Evolutionary conservation across 2,329 filamentous ascomycete genomes (phyloP), one percentile per base, ranked within the genome.

Genomic region (Aspergillus bombycis): DNA sequence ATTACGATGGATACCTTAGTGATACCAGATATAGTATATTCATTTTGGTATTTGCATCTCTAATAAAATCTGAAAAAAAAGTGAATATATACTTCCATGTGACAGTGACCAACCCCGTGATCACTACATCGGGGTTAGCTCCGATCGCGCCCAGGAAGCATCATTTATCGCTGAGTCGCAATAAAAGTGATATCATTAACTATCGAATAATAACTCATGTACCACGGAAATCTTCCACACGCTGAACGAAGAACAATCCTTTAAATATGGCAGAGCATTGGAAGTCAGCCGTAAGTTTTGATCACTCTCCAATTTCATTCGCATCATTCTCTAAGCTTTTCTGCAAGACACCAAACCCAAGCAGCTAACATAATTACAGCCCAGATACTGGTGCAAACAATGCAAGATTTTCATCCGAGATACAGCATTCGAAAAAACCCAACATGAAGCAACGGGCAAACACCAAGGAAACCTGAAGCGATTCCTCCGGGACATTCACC

Each of bases 351-450:
- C 8, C 34, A 34, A 54, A 14, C 12, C 43, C 34, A 12, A 14
- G 30, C 26, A 59, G 46, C 72, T 76, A 62, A 78, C 57, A 23
- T n/a, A 21, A 14, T 12, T 50, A 56, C 61, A 89, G 77, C 94
- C 94, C 7, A 94, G 91, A 76, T 96, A 96, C 82, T 98, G 94
- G 93, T 99, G 95, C 87, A 98, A 98, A 79, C 92, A 97, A 83
- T 99, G 95, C 86, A 88, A 88, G 75, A 87, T 86, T 75, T 98
- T 89, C 79, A 91, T 99, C 57, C 91, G 92, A 79, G 95, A 99
- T 83, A 97, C 94, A 26, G 89, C 92, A 70, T 88, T 97, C 78
- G 94, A 97, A 78, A 91, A 90, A 71, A 85, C 89, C 68, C 94
- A 97, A 79, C 94, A 97, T 80, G 94, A 97, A 79, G 87, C 91